Evolutionary conservation across 352 stramenopile species (phyloP).

Genomic region (Globisporangium polare): DNA sequence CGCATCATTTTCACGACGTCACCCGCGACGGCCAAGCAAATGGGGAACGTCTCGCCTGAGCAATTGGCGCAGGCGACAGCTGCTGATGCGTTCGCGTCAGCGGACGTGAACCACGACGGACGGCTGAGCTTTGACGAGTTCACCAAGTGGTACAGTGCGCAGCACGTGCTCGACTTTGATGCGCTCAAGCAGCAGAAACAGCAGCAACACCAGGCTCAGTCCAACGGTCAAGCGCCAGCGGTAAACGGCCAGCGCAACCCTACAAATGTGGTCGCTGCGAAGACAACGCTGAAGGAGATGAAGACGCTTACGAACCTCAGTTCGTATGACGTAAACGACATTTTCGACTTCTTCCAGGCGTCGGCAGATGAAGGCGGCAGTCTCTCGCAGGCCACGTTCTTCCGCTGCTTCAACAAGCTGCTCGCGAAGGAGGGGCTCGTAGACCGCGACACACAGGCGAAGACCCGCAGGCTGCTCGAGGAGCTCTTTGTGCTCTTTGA

Average conservation of each 20-base stretch:
- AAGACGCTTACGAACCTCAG: constrained; percentile 75
- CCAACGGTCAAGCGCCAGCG: not conserved
- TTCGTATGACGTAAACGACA: constrained; percentile 82
- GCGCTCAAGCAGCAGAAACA: constrained; percentile 18
- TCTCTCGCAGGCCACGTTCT: constrained; percentile 65
- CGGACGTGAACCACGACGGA: constrained; percentile 62
- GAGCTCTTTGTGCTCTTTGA: constrained; percentile 86
- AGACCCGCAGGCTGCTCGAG: constrained; percentile 48
- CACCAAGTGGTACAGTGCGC: constrained; percentile 72
- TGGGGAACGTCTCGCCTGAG: constrained; percentile 55
- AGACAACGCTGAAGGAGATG: constrained; percentile 62
- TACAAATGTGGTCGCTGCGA: constrained; percentile 6
- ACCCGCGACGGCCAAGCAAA: constrained; percentile 32
- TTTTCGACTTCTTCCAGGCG: constrained; percentile 83
- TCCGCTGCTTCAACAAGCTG: constrained; percentile 83
- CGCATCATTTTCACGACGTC: constrained; percentile 77
- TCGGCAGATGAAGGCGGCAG: constrained; percentile 59
- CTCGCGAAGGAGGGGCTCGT: constrained; percentile 39
- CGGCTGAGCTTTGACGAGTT: constrained; percentile 82
- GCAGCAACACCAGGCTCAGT: not conserved
- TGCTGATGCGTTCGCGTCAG: constrained; percentile 54
- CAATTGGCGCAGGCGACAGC: constrained; percentile 70
- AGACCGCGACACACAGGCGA: constrained; percentile 33
- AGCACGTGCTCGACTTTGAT: constrained; percentile 21
- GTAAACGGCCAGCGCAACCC: not conserved